These are phyloP conservation scores for Aphanomyces invadans DNA, from an alignment of 352 stramenopile genomes.

Conservation along the genomic window DNA sequence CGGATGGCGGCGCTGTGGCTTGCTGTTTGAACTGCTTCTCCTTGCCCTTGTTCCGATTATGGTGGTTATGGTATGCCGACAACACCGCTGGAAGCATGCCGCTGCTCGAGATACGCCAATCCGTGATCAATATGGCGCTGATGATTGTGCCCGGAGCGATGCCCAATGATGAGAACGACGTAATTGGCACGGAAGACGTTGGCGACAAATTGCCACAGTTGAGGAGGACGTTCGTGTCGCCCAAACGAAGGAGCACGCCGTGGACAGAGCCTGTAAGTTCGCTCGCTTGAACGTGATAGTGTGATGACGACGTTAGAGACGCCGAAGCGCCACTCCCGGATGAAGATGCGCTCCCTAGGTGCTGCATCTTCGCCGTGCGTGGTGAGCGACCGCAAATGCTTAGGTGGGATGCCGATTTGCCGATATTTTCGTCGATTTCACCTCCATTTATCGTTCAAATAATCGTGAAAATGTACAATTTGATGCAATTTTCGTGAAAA, in stretches of 20 bases:
- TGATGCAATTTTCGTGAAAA: no score
- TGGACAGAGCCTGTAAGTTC: conserved; percentile 15
- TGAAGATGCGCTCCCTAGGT: neutral
- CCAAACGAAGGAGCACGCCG: conserved; percentile 11
- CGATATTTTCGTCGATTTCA: no score
- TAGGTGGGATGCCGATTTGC: neutral
- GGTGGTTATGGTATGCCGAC: conserved; percentile 12
- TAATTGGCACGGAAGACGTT: conserved; percentile 3
- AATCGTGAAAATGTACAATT: neutral
- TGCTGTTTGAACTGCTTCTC: conserved; percentile 15
- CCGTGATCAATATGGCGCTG: conserved; percentile 20
- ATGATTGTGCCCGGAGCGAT: conserved; percentile 17
- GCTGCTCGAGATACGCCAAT: conserved; percentile 19
- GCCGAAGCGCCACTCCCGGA: neutral
- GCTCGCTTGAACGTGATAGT: conserved; percentile 3
- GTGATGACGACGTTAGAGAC: neutral
- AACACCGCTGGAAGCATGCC: conserved; percentile 15
- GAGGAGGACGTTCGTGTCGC: conserved; percentile 19
- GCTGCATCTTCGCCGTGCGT: no score
- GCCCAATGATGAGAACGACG: conserved; percentile 14
- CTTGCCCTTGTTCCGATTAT: conserved; percentile 21
- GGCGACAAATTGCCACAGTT: conserved; percentile 19
- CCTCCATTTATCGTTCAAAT: no score
- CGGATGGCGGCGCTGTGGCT: conserved; percentile 24
- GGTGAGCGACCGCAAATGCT: no score